Evolutionary conservation across 768 basidiomycete genomes (phyloP), one percentile per base, ranked within the genome.

Genomic region (Leccinum boreale): DNA sequence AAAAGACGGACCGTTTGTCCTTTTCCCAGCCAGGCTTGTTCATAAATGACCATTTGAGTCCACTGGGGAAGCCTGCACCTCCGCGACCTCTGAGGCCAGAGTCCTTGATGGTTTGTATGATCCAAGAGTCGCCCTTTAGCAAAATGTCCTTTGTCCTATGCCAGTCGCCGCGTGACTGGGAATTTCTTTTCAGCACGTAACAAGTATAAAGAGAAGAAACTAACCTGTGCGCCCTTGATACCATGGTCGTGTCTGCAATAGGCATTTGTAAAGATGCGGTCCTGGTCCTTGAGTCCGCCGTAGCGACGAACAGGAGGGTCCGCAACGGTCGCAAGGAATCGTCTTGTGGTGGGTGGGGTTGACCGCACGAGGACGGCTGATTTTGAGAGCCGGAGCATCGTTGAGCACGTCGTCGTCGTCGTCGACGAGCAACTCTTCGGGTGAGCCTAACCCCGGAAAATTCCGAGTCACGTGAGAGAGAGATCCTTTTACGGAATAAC

Each of bases 11-110:
- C 88, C 92, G 80, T 63, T 85, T 85, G 68, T 98, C 96, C 70
- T 91, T 89, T 78, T 98, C 86, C 96, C 96, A 98, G 26, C 87
- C 87, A n/a, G 94, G 95, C 76, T 98, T 99, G 81, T 99, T 98
- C 96, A 98, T 96, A 73, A 94, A 94, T 67, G 88, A 90, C 95
- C 95, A 98, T 72, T 98, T 98, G 65, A 98, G 79, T 23, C 96
- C 96, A 62, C 88, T 90, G 0, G 96, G 96, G 71, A 99, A 99
- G 28, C 96, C 96, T 44, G 96, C 96, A 53, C 96, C 96, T 52
- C 96, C 96, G 55, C 96, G 87, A 12, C 96, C 96, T 68, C 96
- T 86, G 35, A 98, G 82, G 48, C 96, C 96, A 21, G 94, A 97
- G 67, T 92, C 93, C 73, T 99, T 98, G 68, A 98, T 91, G 46